Conservation (phyloP, 1,284 basidiomycete species). For the Veloboletus limbatus region DNA sequence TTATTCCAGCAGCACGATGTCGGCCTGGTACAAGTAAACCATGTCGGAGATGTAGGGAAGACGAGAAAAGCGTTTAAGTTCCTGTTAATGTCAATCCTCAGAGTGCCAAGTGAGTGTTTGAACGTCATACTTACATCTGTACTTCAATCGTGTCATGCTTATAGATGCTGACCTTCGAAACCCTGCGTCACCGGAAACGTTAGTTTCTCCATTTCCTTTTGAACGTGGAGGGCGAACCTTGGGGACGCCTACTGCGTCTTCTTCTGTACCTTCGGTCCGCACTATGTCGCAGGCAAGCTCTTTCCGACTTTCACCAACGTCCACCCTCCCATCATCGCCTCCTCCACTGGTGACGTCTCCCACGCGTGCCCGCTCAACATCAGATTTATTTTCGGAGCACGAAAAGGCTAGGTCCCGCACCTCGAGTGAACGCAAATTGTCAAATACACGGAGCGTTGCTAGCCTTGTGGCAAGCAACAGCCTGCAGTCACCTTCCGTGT, state of each 20-base stretch:
- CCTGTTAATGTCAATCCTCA: conserved; percentile 57
- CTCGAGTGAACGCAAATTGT: conserved; percentile 31
- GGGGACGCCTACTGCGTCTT: conserved; percentile 50
- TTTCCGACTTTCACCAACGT: conserved; percentile 31
- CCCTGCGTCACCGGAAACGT: conserved; percentile 65
- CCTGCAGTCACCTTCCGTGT: conserved; percentile 20
- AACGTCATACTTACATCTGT: conserved; percentile 3
- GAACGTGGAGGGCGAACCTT: conserved; percentile 40
- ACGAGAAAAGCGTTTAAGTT: conserved; percentile 67
- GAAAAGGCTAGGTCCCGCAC: conserved; percentile 41
- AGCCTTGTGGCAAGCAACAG: conserved; percentile 25
- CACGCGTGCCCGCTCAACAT: conserved; percentile 52
- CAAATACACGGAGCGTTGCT: conserved; percentile 31
- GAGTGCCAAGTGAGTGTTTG: conserved; percentile 48
- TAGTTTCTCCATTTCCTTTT: conserved; percentile 51
- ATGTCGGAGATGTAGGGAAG: conserved; percentile 49
- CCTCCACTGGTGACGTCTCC: conserved; percentile 42
- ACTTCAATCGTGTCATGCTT: conserved; percentile 6
- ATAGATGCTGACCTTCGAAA: conserved; percentile 51
- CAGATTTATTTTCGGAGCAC: conserved; percentile 50
- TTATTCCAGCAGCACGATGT: conserved; percentile 55
- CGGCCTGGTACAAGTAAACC: conserved; percentile 67
- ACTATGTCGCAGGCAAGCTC: conserved; percentile 31
- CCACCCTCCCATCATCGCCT: conserved; percentile 34
- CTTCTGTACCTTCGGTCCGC: conserved; percentile 35